These are phyloP conservation scores for Arthrobotrys conoides DNA, from an alignment of 2,329 filamentous ascomycete genomes.

Conservation along the genomic window DNA sequence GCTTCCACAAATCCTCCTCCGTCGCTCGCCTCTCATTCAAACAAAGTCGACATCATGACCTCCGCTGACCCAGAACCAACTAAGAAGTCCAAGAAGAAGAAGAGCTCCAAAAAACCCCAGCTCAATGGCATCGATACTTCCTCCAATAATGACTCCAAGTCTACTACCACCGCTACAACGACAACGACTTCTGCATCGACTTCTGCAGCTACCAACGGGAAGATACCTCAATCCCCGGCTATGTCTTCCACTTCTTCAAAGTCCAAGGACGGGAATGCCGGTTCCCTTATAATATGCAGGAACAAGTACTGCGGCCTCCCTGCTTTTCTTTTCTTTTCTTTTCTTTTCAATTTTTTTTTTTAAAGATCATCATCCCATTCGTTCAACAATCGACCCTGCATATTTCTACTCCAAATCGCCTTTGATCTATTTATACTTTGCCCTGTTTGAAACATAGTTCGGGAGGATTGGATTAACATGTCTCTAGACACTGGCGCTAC, in stretches of 20 bases:
- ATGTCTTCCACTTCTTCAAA: conserved; percentile 58
- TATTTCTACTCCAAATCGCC: background rate
- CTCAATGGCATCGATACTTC: conserved; percentile 61
- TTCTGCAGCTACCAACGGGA: conserved; percentile 45
- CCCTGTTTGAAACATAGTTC: background rate
- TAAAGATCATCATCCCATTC: too few species aligned
- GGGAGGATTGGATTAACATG: conserved; percentile 8
- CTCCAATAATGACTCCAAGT: conserved; percentile 17
- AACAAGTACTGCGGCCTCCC: conserved; percentile 51
- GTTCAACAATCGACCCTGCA: background rate
- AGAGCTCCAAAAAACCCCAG: conserved; percentile 44
- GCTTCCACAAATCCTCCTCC: conserved; percentile 20
- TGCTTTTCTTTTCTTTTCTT: conserved; percentile 9
- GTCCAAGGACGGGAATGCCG: conserved; percentile 56
- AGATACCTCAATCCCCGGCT: conserved; percentile 56
- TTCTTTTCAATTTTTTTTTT: background rate
- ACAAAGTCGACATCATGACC: conserved; percentile 32
- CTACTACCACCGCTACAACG: background rate
- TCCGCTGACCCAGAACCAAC: conserved; percentile 35
- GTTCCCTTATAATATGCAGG: conserved; percentile 58
- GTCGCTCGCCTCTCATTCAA: conserved; percentile 29
- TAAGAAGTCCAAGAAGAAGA: conserved; percentile 48
- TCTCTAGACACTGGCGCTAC: conserved; percentile 82
- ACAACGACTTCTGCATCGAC: conserved; percentile 29
- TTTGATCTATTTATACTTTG: background rate